phyloP scores from a whole-genome alignment of 306 rosid species.

The Canavalia ensiformis region DNA sequence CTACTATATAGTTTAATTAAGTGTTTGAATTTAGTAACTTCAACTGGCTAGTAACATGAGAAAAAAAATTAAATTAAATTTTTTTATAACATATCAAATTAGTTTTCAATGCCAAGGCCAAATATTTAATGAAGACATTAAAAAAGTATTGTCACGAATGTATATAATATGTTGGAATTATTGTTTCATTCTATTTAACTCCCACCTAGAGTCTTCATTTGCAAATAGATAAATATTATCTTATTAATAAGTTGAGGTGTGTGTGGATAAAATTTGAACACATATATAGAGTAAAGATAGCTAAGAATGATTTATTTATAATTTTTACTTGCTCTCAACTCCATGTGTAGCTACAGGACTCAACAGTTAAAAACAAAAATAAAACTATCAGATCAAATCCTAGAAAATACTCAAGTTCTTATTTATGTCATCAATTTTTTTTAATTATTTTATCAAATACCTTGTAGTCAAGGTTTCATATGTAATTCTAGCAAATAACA shows the following conservation, averaged over 20 bases:
- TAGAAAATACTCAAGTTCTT: no score
- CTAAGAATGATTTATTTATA: constrained; percentile 4
- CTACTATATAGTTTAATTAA: no score
- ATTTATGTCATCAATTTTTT: no score
- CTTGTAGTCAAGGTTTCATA: no score
- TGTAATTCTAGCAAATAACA: no score
- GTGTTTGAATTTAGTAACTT: no score
- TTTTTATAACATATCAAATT: no score
- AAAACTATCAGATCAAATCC: no score
- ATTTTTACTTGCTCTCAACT: constrained; percentile 50
- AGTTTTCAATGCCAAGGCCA: background rate
- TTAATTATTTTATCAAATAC: no score
- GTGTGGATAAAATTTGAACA: constrained; percentile 30
- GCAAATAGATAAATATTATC: background rate
- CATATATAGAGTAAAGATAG: background rate
- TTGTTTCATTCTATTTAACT: constrained; percentile 54
- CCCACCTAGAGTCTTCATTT: constrained; percentile 37
- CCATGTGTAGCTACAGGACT: constrained; percentile 46
- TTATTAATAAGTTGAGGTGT: constrained; percentile 2
- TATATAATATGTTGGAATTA: constrained; percentile 1
- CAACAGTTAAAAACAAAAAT: no score
- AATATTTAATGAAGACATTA: background rate
- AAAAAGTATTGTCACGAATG: background rate
- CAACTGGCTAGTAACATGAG: background rate
- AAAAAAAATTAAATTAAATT: background rate